Base-by-base conservation (phyloP, 306 rosid genomes). In the Sesbania bispinosa region DNA sequence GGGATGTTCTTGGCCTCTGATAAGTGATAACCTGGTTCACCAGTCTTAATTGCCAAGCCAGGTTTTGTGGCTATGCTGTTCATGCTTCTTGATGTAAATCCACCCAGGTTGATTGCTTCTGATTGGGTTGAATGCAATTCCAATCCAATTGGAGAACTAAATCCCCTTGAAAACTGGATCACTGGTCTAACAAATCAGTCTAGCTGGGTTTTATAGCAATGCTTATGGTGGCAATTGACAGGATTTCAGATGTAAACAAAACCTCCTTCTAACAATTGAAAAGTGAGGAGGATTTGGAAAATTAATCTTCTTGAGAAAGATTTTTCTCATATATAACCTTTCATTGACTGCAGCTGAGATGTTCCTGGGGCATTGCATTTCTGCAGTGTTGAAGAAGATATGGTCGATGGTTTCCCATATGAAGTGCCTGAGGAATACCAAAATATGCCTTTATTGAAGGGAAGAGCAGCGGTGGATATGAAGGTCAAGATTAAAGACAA, bases 281-380 rank as follows among this genome's bases (percentile, higher is more conserved):
- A 79, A 72, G 66, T 70, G 71, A 78, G 77, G 75, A 74, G 83
- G 88, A 73, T 71, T 78, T 15, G 79, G 74, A 81, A 74, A 80
- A 62, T 69, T 68, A 80, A 81, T 73, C 73, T 67, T 65, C 80
- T 24, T 51, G 81, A 84, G 86, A 83, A 74, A 80, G 76, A 77
- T 77, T 86, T 55, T 83, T 82, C 96, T 93, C 94, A 87, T 90
- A 87, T 77, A 89, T 76, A 88, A 84, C 86, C 96, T 94, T 94
- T 94, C 85, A 94, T 89, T 94, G 90, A 90, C 94, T 94, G 98
- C 98, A 94, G 98, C 98, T 94, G 97, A 94, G 97, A 89, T 93
- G 89, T 93, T 90, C 97, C 89, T 93, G 97, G 98, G 92, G 88
- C 94, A 90, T 90, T 90, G 84, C 92, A 73, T 94, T 88, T 94